Conservation (phyloP, 2,329 filamentous ascomycete species). For the Ophiosphaerella herpotricha region DNA sequence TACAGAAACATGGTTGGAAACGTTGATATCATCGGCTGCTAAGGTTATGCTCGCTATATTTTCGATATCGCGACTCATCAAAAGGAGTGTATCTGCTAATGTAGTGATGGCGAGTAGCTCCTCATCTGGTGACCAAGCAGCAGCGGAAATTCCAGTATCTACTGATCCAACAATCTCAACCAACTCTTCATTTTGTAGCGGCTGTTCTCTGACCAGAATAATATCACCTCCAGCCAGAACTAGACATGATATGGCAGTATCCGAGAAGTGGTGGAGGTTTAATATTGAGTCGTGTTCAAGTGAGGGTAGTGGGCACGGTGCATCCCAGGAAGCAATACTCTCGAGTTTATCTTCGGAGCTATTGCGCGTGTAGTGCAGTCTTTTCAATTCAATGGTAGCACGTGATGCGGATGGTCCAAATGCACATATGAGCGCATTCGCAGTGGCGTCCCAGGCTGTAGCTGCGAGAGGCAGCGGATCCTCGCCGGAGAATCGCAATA, state of each 20-base stretch:
- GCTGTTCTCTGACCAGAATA: slow-evolving; percentile 76
- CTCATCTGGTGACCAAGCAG: slow-evolving; percentile 93
- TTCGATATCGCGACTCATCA: slow-evolving; percentile 93
- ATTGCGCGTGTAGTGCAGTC: slow-evolving; percentile 51
- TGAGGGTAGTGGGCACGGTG: slow-evolving; percentile 77
- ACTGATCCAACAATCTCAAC: slow-evolving; percentile 97
- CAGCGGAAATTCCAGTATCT: slow-evolving; percentile 86
- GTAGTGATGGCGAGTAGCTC: slow-evolving; percentile 86
- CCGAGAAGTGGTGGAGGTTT: slow-evolving; percentile 82
- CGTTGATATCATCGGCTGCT: slow-evolving; percentile 74
- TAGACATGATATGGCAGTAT: slow-evolving; percentile 76
- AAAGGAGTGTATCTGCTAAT: slow-evolving; percentile 75
- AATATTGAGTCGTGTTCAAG: slow-evolving; percentile 76
- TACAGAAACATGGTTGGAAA: slow-evolving; percentile 93
- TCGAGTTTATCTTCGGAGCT: slow-evolving; percentile 47
- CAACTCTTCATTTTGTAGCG: slow-evolving; percentile 68
- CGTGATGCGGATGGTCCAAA: slow-evolving; percentile 77
- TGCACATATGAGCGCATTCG: slow-evolving; percentile 78
- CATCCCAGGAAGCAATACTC: slow-evolving; percentile 84
- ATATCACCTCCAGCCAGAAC: slow-evolving; percentile 92
- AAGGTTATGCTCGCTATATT: slow-evolving; percentile 76
- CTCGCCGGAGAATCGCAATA: slow-evolving; percentile 62
- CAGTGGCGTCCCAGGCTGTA: slow-evolving; percentile 81
- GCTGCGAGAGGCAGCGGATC: slow-evolving; percentile 68
- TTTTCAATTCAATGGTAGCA: slow-evolving; percentile 73